Evolutionary conservation across 495 filamentous ascomycete species (phyloP).

Genomic region (Xylaria sp.): DNA sequence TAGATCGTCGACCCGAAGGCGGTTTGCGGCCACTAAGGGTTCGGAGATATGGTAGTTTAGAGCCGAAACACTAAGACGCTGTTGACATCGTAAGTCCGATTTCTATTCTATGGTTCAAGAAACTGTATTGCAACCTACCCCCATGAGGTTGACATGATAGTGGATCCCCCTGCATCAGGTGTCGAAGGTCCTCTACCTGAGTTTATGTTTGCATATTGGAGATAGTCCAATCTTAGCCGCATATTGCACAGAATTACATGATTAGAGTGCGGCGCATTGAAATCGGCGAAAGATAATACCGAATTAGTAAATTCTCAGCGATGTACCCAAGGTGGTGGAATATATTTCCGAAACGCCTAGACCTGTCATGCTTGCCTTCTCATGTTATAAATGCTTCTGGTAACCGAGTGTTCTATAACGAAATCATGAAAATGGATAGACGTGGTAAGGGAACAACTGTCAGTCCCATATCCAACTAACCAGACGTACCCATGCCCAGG

Average conservation of each 20-base stretch:
- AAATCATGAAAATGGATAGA: neutral
- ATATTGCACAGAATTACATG: neutral
- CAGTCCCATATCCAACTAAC: constrained; percentile 55
- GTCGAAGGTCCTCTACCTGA: neutral
- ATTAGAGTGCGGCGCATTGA: neutral
- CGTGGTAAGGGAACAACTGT: neutral
- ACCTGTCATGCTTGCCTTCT: neutral
- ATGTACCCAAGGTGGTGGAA: neutral
- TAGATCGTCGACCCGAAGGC: neutral
- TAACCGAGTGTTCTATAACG: neutral
- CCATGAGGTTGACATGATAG: neutral
- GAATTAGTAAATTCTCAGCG: neutral
- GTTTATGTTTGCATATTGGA: neutral
- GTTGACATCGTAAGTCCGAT: neutral
- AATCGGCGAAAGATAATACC: neutral
- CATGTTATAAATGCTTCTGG: neutral
- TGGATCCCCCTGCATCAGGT: neutral
- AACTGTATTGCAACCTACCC: neutral
- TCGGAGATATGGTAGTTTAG: constrained; percentile 5
- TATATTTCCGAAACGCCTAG: neutral
- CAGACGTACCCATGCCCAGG: constrained; percentile 38
- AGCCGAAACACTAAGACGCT: neutral
- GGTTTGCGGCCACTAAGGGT: neutral
- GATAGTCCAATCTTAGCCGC: neutral
- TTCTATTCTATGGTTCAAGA: neutral